Percentiles rank a stretch among this genome's conserved stretches.
These are phyloP conservation scores for Phlebopus sp. DNA, from an alignment of 1,284 basidiomycete genomes.

Conservation along the genomic window DNA sequence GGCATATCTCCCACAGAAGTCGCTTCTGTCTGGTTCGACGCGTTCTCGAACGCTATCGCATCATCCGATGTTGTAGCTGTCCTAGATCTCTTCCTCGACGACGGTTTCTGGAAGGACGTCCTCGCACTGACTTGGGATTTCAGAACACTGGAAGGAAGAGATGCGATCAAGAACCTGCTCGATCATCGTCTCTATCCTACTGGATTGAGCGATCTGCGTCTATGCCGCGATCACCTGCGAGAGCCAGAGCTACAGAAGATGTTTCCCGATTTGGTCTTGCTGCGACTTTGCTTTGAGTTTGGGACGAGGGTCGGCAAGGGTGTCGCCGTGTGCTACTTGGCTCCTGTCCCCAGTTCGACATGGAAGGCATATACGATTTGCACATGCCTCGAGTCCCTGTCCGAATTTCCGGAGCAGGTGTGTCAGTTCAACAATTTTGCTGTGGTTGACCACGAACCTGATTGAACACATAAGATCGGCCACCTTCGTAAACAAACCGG, in stretches of 20 bases:
- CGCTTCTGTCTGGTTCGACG: constrained; percentile 29
- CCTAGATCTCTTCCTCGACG: constrained; percentile 26
- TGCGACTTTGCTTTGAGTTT: constrained; percentile 25
- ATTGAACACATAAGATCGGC: constrained; percentile 11
- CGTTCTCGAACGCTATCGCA: constrained; percentile 31
- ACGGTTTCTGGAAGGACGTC: constrained; percentile 30
- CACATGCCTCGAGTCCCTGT: constrained; percentile 47
- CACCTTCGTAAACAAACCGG: constrained; percentile 5
- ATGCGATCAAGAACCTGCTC: constrained; percentile 23
- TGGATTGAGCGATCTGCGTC: constrained; percentile 24
- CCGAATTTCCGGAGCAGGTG: constrained; percentile 37
- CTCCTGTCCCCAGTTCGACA: constrained; percentile 2
- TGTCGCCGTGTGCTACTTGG: constrained; percentile 6
- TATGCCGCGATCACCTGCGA: constrained; percentile 13
- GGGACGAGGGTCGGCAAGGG: constrained; percentile 26
- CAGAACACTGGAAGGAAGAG: constrained; percentile 23
- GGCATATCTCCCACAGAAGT: constrained; percentile 20
- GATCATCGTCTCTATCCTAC: constrained; percentile 31
- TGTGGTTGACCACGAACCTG: background rate
- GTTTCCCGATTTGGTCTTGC: constrained; percentile 24
- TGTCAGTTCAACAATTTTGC: background rate
- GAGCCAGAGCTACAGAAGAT: constrained; percentile 23
- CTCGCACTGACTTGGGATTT: constrained; percentile 32
- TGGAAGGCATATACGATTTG: constrained; percentile 33
- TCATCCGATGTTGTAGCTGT: constrained; percentile 23